Base-by-base conservation (phyloP, 768 basidiomycete genomes). In the Mycena albidolilacea region DNA sequence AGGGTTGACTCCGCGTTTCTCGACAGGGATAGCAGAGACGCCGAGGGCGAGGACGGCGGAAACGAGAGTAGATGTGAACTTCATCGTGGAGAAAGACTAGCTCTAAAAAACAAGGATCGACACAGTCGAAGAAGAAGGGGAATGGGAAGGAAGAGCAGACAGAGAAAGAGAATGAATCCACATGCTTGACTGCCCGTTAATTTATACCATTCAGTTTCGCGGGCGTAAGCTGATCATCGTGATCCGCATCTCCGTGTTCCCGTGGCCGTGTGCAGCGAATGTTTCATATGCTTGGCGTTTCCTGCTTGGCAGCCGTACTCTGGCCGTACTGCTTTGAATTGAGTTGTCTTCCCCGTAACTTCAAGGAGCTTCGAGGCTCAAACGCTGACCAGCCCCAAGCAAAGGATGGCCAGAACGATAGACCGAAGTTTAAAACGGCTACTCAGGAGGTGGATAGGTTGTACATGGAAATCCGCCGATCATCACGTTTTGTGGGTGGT, bases 1-100 rank as follows among this genome's bases (percentile, higher is more conserved):
- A 12, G 85, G 78, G 72, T 85, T 76, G 37, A 88, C 86, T 67
- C 81, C 85, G 60, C 89, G 85, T 77, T 82, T 83, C 39, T 61
- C 50, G 23, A 84, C 68, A 38, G 87, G 87, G 3, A 79, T 78
- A 38, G 86, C 85, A 62, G 81, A 81, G n/a, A 85, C 84, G 37
- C 84, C 79, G 44, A 81, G 77, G 64, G 84, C 73, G 70, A 82
- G 76, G 50, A 81, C 79, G 69, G 82, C 78, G 46, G 79, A 50
- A 52, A 64, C 46, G 62, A 64, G 46, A 38, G 62, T 64, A 17
- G 62, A 64, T 35, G 80, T 65, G 77, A 84, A 82, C 78, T 84
- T 85, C 86, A 60, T 60, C 37, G 37, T n/a, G 50, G 19, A 59
- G 19, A 60, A 48, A 48, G 67, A 21, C 57, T 38, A 58, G 58